A percentile compares a stretch with the other conserved stretches of the same genome.
phyloP scores from a whole-genome alignment of 345 rosid genomes.

The Murraya paniculata region DNA sequence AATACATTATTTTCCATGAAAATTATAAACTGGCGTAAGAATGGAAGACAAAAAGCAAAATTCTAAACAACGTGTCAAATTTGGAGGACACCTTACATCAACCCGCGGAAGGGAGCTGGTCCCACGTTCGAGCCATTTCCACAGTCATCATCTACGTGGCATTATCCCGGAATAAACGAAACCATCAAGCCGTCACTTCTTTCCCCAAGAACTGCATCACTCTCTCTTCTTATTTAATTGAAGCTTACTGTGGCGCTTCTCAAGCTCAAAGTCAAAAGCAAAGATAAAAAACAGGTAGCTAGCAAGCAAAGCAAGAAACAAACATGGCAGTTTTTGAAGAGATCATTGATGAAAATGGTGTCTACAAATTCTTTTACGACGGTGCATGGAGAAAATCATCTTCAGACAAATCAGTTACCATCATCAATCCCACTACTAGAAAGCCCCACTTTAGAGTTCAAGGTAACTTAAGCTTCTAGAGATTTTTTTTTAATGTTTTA shows the following conservation, averaged over 20 bases:
- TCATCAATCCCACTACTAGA: slow-evolving; percentile 37
- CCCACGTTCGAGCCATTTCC: not conserved
- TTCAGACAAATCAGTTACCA: slow-evolving; percentile 29
- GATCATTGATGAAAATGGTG: slow-evolving; percentile 28
- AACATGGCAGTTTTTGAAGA: slow-evolving; percentile 39
- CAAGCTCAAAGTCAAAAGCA: not conserved
- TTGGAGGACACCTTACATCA: not conserved
- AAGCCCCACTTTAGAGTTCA: slow-evolving; percentile 34
- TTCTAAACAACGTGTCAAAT: not conserved
- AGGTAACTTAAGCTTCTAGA: slow-evolving; percentile 16
- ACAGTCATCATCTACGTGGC: not conserved
- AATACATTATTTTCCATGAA: too few relatives aligned
- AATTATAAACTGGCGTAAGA: too few relatives aligned
- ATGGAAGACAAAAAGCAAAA: not conserved
- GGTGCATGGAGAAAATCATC: slow-evolving; percentile 33
- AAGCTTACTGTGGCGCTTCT: not conserved
- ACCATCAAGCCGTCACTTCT: not conserved
- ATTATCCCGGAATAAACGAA: not conserved
- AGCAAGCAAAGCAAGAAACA: too few relatives aligned
- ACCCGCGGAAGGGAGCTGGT: not conserved
- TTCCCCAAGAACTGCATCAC: not conserved
- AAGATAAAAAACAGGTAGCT: not conserved
- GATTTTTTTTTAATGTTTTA: not conserved
- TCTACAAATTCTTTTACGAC: slow-evolving; percentile 28
- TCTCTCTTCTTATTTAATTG: not conserved